phyloP scores from a whole-genome alignment of 768 basidiomycete species.

The Leccinum arenicola region DNA sequence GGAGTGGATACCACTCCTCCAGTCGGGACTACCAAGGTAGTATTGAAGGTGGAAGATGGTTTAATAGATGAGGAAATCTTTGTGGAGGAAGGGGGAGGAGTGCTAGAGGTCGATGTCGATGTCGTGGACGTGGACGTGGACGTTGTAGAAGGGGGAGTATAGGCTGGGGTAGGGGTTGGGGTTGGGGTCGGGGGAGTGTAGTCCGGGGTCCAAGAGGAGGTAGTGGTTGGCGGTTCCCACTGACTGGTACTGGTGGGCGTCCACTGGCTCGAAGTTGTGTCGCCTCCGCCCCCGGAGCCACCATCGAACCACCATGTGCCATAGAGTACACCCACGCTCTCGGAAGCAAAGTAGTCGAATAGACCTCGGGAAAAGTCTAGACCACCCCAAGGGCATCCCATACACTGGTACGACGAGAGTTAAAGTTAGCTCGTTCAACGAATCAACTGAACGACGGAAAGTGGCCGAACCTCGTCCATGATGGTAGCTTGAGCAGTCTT shows the following conservation, averaged over 20 bases:
- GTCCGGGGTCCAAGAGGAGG: constrained; percentile 16
- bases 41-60: constrained; percentile 19
- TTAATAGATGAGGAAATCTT: constrained; percentile 17
- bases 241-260: constrained; percentile 6
- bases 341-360: constrained; percentile 57
- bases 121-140: constrained; percentile 14
- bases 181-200: constrained; percentile 15
- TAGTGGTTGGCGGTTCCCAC: constrained; percentile 22
- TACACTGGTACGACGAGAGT: constrained; percentile 43
- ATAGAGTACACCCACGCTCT: constrained; percentile 51
- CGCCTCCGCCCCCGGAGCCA: constrained; percentile 28
- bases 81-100: constrained; percentile 14
- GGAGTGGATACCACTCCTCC: constrained; percentile 31
- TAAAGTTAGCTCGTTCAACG: constrained; percentile 1
- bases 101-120: constrained; percentile 4
- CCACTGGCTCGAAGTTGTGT: constrained; percentile 12
- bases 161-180: constrained; percentile 11
- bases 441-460: not conserved
- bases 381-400: constrained; percentile 60
- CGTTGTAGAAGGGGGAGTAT: constrained; percentile 19
- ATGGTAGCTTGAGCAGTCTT: constrained; percentile 57
- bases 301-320: constrained; percentile 59
- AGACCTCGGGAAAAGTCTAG: constrained; percentile 69
- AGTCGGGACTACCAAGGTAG: constrained; percentile 27
- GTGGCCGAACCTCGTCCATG: constrained; percentile 53